Evolutionary conservation across 139 green algal species (phyloP), one percentile per base, ranked within the genome.

Genomic region (Limnomonas spitsbergensis): DNA sequence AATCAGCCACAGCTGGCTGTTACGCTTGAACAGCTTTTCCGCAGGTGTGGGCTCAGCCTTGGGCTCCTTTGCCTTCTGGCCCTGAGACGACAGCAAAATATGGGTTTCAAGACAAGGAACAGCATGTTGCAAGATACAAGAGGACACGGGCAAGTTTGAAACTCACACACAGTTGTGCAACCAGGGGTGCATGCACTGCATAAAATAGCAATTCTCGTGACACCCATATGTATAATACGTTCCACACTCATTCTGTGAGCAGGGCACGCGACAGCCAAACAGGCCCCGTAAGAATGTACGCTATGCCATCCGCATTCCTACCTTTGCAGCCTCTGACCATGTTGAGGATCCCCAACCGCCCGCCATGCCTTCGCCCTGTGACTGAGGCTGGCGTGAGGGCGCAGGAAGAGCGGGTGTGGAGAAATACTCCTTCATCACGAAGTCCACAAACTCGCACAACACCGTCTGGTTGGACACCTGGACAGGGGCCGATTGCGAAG

Each of bases 261-360:
- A n/a, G n/a, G n/a, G n/a, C n/a, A n/a, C n/a, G n/a, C n/a, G n/a
- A n/a, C n/a, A n/a, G n/a, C n/a, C n/a, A n/a, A n/a, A n/a, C n/a
- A n/a, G n/a, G n/a, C n/a, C n/a, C n/a, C n/a, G n/a, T n/a, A n/a
- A n/a, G n/a, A n/a, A n/a, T n/a, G n/a, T n/a, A n/a, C n/a, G n/a
- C n/a, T n/a, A n/a, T n/a, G n/a, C n/a, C n/a, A n/a, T n/a, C n/a
- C n/a, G n/a, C n/a, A n/a, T n/a, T n/a, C n/a, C 29, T 32, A 74
- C 68, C 68, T 42, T 74, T n/a, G 68, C 68, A n/a, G 68, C 68
- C 7, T 74, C 20, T 4, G 68, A 72, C 61, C 68, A 74, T 7
- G 4, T 36, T 7, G 14, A 70, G 27, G 14, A 32, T 32, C 56
- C 56, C 56, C 9, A 32, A 9, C n/a, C 56, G 29, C 29, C 9